Evolutionary conservation across 495 filamentous ascomycete genomes (phyloP).

Genomic region (Cercophora newfieldiana): DNA sequence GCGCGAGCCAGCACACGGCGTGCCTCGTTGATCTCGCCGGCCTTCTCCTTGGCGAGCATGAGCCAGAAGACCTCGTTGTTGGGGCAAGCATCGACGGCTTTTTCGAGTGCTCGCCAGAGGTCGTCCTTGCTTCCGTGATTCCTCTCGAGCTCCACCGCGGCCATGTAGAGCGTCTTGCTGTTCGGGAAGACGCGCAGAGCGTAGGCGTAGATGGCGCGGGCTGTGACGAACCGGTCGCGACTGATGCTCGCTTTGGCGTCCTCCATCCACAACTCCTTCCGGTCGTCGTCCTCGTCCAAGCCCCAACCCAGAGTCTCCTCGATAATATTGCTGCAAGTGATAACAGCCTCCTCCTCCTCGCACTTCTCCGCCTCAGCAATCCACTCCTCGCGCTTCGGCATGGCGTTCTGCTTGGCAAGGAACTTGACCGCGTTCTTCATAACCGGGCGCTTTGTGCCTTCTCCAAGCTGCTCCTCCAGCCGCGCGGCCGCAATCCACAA

Average conservation of each 20-base stretch:
- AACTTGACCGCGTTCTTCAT: conserved; percentile 93
- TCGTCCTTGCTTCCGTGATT: conserved; percentile 85
- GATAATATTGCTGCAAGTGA: conserved; percentile 86
- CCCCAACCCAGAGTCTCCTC: conserved; percentile 90
- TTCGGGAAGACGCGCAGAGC: conserved; percentile 83
- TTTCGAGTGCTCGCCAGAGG: conserved; percentile 81
- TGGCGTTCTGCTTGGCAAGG: conserved; percentile 87
- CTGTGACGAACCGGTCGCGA: conserved; percentile 81
- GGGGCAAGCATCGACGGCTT: conserved; percentile 90
- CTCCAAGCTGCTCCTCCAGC: conserved; percentile 86
- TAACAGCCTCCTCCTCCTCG: conserved; percentile 84
- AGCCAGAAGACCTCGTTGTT: conserved; percentile 92
- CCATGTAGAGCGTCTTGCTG: conserved; percentile 80
- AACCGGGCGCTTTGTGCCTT: conserved; percentile 70
- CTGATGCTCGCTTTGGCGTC: conserved; percentile 79
- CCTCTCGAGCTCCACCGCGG: conserved; percentile 86
- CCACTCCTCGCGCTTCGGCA: conserved; percentile 97
- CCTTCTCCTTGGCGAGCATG: conserved; percentile 89
- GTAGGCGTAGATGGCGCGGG: conserved; percentile 90
- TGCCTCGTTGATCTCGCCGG: conserved; percentile 81
- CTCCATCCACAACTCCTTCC: conserved; percentile 92
- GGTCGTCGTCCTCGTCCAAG: conserved; percentile 94
- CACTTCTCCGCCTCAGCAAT: conserved; percentile 92
- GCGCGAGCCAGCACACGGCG: conserved; percentile 78
- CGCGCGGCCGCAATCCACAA: conserved; percentile 95